Evolutionary conservation across 768 basidiomycete genomes (phyloP).

Genomic region (Leccinum incarnatum): DNA sequence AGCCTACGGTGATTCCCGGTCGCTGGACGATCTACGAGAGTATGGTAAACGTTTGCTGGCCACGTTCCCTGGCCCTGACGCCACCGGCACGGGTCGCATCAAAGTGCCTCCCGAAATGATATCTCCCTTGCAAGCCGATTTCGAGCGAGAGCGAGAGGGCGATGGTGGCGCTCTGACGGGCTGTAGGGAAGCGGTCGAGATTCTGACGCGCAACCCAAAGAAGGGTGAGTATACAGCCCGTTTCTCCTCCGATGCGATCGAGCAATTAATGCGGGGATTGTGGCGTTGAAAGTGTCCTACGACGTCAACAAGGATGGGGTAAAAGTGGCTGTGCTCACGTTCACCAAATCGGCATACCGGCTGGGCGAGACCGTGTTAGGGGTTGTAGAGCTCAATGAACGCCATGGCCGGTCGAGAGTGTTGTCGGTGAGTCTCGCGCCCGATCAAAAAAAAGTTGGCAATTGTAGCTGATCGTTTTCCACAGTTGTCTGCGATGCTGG

Average conservation of each 20-base stretch:
- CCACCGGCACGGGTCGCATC: constrained; percentile 21
- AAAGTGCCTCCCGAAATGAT: constrained; percentile 27
- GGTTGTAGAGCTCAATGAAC: constrained; percentile 82
- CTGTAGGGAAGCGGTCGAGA: constrained; percentile 86
- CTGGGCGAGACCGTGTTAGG: constrained; percentile 92
- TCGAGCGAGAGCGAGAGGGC: constrained; percentile 36
- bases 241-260: background rate
- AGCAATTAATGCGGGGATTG: background rate
- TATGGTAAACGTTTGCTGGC: constrained; percentile 54
- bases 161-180: constrained; percentile 47
- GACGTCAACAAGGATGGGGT: constrained; percentile 94
- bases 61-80: constrained; percentile 39
- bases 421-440: constrained; percentile 58
- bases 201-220: constrained; percentile 83
- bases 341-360: constrained; percentile 87
- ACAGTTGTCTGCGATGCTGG: constrained; percentile 84
- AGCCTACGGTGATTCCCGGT: constrained; percentile 20
- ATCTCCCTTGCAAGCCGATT: constrained; percentile 22
- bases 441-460: background rate
- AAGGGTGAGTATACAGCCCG: constrained; percentile 56
- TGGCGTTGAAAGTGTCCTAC: constrained; percentile 66
- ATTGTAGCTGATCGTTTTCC: background rate
- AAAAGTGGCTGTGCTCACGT: constrained; percentile 85
- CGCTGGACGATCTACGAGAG: constrained; percentile 46
- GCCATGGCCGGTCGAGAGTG: constrained; percentile 67